These are phyloP conservation scores for Alternaria hordeiaustralica DNA, from an alignment of 2,329 filamentous ascomycete genomes.

Conservation along the genomic window DNA sequence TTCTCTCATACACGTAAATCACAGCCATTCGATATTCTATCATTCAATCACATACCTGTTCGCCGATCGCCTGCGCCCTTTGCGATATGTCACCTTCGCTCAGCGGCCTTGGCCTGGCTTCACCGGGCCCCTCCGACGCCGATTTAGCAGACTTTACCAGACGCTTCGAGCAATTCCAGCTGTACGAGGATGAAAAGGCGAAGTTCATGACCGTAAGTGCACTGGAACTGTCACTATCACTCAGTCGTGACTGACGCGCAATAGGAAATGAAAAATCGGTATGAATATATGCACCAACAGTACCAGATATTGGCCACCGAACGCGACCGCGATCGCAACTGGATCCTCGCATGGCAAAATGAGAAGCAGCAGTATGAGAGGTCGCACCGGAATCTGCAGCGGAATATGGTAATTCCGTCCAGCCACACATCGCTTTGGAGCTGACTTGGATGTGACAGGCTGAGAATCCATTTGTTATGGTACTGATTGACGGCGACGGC, in stretches of 20 bases:
- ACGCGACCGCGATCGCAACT: conserved; percentile 32
- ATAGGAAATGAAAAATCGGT: conserved; percentile 51
- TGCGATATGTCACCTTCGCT: conserved; percentile 21
- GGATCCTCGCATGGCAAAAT: conserved; percentile 22
- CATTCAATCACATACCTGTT: not conserved
- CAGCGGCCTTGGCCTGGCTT: conserved; percentile 8
- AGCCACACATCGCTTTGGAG: not conserved
- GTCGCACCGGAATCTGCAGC: conserved; percentile 22
- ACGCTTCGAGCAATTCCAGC: conserved; percentile 41
- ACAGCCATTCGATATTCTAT: not conserved
- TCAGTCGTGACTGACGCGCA: not conserved
- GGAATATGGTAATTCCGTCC: conserved; percentile 30
- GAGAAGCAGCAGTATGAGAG: conserved; percentile 31
- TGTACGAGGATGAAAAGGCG: conserved; percentile 39
- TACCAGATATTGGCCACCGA: conserved; percentile 36
- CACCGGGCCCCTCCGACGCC: not conserved
- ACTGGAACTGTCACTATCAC: not conserved
- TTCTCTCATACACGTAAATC: not conserved
- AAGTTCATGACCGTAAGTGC: conserved; percentile 41
- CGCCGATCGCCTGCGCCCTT: not conserved
- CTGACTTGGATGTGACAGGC: conserved; percentile 6
- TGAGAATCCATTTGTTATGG: conserved; percentile 59
- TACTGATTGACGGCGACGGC: conserved; percentile 63
- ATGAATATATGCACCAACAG: conserved; percentile 46
- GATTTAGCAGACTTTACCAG: conserved; percentile 29